Evolutionary conservation across 2,329 filamentous ascomycete genomes (phyloP).

Genomic region (Aspergillus novofumigatus): DNA sequence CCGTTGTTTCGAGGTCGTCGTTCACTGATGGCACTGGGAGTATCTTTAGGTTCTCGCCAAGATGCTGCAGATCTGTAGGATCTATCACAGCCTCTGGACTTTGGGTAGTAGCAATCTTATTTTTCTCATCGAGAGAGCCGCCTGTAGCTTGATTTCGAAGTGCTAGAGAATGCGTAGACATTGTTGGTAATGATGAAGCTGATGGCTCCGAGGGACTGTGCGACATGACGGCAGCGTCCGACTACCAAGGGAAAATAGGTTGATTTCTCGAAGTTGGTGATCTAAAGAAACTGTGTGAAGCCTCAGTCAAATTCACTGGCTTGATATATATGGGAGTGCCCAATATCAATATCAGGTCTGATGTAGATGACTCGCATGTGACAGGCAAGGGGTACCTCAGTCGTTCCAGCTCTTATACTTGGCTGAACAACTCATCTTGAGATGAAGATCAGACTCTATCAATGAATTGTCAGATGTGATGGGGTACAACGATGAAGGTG

Average conservation of each 20-base stretch:
- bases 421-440: neutral
- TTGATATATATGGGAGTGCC: neutral
- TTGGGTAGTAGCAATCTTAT: neutral
- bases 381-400: neutral
- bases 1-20: conserved; percentile 17
- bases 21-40: conserved; percentile 10
- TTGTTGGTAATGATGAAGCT: neutral
- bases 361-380: neutral
- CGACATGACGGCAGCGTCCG: neutral
- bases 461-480: neutral
- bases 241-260: neutral
- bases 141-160: neutral
- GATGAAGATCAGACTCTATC: neutral
- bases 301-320: neutral
- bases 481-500: neutral
- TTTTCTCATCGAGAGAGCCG: neutral
- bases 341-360: neutral
- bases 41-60: conserved; percentile 6
- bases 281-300: neutral
- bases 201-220: neutral
- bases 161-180: neutral
- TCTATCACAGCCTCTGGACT: neutral
- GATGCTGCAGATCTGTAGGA: conserved; percentile 1
- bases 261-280: neutral
- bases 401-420: neutral